Evolutionary conservation across 345 rosid species (phyloP).

Genomic region (Acer yangbiense): DNA sequence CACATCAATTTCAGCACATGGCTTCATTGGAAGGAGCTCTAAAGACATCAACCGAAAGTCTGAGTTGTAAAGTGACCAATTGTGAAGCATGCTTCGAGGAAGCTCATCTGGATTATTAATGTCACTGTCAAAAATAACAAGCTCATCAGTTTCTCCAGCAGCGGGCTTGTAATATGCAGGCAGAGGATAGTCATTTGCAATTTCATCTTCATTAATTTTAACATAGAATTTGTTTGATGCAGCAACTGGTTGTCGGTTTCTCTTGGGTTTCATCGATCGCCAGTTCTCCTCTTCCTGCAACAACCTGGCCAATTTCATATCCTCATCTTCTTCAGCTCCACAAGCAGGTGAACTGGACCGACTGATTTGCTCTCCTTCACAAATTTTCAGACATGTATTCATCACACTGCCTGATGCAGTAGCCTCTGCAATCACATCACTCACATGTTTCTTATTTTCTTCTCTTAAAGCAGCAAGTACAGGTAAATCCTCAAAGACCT

Average conservation of each 20-base stretch:
- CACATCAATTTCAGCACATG: slow-evolving; percentile 67
- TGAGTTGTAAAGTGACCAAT: slow-evolving; percentile 86
- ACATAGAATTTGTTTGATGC: slow-evolving; percentile 49
- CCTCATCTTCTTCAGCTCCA: slow-evolving; percentile 49
- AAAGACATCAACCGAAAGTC: slow-evolving; percentile 67
- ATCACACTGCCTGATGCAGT: slow-evolving; percentile 30
- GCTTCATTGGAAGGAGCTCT: slow-evolving; percentile 84
- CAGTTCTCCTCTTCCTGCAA: slow-evolving; percentile 76
- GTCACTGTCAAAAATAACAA: slow-evolving; percentile 37
- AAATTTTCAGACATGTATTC: slow-evolving; percentile 39
- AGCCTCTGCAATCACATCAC: slow-evolving; percentile 18
- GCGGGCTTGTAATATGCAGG: slow-evolving; percentile 68
- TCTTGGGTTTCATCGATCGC: slow-evolving; percentile 54
- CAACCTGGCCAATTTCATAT: slow-evolving; percentile 55
- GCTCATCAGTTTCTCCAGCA: slow-evolving; percentile 71
- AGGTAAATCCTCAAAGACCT: slow-evolving; percentile 46
- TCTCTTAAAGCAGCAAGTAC: slow-evolving; percentile 56
- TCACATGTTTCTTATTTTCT: slow-evolving; percentile 36
- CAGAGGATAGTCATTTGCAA: slow-evolving; percentile 80
- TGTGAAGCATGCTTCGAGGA: slow-evolving; percentile 64
- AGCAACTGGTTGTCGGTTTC: slow-evolving; percentile 27
- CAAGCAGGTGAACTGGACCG: slow-evolving; percentile 23
- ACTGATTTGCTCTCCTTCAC: slow-evolving; percentile 24
- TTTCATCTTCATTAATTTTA: slow-evolving; percentile 79
- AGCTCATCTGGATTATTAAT: slow-evolving; percentile 37